Conservation (phyloP, 495 filamentous ascomycete species). For the Penicillium turbatum region DNA sequence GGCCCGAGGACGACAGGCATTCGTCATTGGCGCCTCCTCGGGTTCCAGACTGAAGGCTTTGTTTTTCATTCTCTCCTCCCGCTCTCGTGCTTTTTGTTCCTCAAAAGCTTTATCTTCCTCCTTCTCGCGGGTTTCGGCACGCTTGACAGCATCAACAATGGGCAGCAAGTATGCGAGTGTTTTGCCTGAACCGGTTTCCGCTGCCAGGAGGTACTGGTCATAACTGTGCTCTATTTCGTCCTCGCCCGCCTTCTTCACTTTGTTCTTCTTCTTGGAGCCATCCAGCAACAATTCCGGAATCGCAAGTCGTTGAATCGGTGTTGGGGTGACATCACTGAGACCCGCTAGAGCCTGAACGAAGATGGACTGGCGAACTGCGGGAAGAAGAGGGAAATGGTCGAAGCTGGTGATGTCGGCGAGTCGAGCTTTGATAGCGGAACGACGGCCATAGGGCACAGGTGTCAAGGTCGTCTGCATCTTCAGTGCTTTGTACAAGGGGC, state of each 20-base stretch:
- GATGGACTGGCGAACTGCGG: constrained; percentile 69
- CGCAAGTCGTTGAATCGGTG: constrained; percentile 80
- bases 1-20: constrained; percentile 71
- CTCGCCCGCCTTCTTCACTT: constrained; percentile 16
- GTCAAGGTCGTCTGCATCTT: constrained; percentile 87
- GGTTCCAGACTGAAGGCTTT: constrained; percentile 51
- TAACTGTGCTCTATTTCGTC: constrained; percentile 40
- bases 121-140: constrained; percentile 61
- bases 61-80: constrained; percentile 47
- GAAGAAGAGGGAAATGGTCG: constrained; percentile 70
- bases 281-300: constrained; percentile 71
- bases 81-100: constrained; percentile 43
- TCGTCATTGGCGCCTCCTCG: constrained; percentile 49
- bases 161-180: constrained; percentile 89
- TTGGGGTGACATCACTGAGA: constrained; percentile 68
- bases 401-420: constrained; percentile 72
- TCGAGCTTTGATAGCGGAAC: constrained; percentile 61
- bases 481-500: constrained; percentile 69
- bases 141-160: constrained; percentile 75
- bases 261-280: constrained; percentile 21
- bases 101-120: constrained; percentile 50
- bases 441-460: constrained; percentile 66
- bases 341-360: constrained; percentile 64
- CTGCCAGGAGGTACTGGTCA: constrained; percentile 80
- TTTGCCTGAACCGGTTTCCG: constrained; percentile 96